Percentiles rank a stretch among this genome's conserved stretches.
Evolutionary conservation across 768 basidiomycete genomes (phyloP).

Genomic region (Leccinum obscurum): DNA sequence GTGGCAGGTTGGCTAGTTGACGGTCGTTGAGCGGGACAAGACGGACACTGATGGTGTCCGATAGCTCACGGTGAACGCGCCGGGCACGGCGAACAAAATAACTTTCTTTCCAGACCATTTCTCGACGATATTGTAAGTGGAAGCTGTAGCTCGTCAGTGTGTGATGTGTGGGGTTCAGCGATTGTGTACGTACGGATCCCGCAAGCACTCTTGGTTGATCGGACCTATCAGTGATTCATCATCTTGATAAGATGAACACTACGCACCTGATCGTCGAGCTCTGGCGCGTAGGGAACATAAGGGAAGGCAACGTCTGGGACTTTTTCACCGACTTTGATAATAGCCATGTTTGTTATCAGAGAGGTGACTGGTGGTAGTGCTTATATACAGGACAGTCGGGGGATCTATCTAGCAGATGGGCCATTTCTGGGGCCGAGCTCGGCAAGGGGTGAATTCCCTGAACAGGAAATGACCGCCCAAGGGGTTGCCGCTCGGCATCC

Average conservation of each 20-base stretch:
- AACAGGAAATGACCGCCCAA: too few species aligned
- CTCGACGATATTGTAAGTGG: slow-evolving; percentile 49
- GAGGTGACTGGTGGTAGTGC: background rate
- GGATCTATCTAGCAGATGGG: background rate
- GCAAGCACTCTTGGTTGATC: slow-evolving; percentile 49
- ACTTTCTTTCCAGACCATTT: slow-evolving; percentile 84
- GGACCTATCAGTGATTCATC: background rate
- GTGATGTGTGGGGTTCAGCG: background rate
- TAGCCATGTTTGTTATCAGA: slow-evolving; percentile 20
- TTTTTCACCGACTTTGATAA: slow-evolving; percentile 55
- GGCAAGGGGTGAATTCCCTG: too few species aligned
- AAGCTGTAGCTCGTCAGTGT: slow-evolving; percentile 38
- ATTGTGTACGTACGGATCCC: slow-evolving; percentile 55
- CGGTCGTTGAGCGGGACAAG: background rate
- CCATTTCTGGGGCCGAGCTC: too few species aligned
- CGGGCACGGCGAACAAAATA: slow-evolving; percentile 75
- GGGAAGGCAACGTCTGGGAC: slow-evolving; percentile 47
- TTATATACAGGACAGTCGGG: background rate
- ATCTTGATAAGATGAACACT: slow-evolving; percentile 5
- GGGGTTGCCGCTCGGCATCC: too few species aligned
- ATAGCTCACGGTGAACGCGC: slow-evolving; percentile 72
- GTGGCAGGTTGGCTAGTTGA: slow-evolving; percentile 41
- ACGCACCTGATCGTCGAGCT: slow-evolving; percentile 61
- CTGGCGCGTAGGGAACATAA: slow-evolving; percentile 61
- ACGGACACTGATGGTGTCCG: background rate